These are phyloP conservation scores for Nicotiana undulata DNA, from an alignment of 257 asterid genomes.

Conservation along the genomic window DNA sequence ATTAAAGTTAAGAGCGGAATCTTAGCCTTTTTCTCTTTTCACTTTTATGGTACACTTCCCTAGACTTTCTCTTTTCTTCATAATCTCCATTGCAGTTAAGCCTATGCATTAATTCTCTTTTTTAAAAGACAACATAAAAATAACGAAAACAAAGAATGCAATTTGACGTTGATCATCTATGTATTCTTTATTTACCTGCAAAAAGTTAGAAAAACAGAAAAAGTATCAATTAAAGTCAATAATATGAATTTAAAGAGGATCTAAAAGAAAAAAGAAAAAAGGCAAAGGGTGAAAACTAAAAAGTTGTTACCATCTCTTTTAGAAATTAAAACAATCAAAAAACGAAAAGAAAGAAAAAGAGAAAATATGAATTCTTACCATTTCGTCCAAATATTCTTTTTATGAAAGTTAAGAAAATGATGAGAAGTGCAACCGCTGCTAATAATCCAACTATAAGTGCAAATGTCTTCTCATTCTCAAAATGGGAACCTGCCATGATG, in stretches of 20 bases:
- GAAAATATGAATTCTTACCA: conserved; percentile 24
- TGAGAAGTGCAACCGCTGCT: conserved; percentile 73
- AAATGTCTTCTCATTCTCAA: conserved; percentile 75
- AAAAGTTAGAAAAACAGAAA: conserved; percentile 1
- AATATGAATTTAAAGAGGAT: neutral
- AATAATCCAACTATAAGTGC: conserved; percentile 73
- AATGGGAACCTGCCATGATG: conserved; percentile 39
- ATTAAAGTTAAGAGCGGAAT: conserved; percentile 24
- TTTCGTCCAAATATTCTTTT: conserved; percentile 46
- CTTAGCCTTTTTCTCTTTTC: conserved; percentile 14
- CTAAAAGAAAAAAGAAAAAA: neutral
- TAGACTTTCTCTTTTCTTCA: neutral
- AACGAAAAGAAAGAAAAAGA: neutral
- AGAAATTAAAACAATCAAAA: neutral
- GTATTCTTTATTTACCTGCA: conserved; percentile 60
- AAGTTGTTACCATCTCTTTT: too few species aligned
- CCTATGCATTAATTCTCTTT: neutral
- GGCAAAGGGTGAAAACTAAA: too few species aligned
- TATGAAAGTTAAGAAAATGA: conserved; percentile 68
- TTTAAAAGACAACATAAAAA: conserved; percentile 10
- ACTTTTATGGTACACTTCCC: neutral
- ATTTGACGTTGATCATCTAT: conserved; percentile 29
- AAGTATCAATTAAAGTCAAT: neutral
- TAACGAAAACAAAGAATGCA: conserved; percentile 16
- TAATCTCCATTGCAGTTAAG: neutral